These are phyloP conservation scores for Priceomyces carsonii DNA, from an alignment of 805 yeast species.

Conservation along the genomic window DNA sequence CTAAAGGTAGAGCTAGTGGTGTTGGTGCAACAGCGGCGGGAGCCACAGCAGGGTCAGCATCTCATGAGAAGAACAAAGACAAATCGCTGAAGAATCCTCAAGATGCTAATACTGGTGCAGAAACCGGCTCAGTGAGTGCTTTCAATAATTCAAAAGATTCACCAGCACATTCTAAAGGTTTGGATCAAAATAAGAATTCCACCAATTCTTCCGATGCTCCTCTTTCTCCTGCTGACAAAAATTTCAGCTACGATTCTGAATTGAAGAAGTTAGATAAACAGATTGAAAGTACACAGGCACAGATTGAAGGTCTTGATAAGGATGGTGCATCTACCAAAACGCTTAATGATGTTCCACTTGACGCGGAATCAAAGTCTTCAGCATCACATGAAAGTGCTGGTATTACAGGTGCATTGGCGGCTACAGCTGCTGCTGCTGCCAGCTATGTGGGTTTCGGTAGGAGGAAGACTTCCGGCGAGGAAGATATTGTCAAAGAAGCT, in stretches of 20 bases:
- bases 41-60: conserved; percentile 15
- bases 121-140: conserved; percentile 9
- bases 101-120: background rate
- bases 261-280: conserved; percentile 22
- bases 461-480: background rate
- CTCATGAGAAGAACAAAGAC: conserved; percentile 1
- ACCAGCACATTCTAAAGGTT: conserved; percentile 3
- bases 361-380: conserved; percentile 7
- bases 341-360: conserved; percentile 3
- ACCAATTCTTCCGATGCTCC: conserved; percentile 3
- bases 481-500: conserved; percentile 12
- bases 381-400: conserved; percentile 8
- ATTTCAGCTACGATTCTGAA: conserved; percentile 24
- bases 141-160: conserved; percentile 1
- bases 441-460: conserved; percentile 7
- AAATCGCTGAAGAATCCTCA: background rate
- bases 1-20: conserved; percentile 7
- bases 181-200: background rate
- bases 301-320: conserved; percentile 17
- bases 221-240: conserved; percentile 13
- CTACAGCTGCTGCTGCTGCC: conserved; percentile 11
- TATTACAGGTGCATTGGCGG: conserved; percentile 12
- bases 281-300: conserved; percentile 25
- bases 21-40: conserved; percentile 12
- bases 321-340: conserved; percentile 1